phyloP scores from a whole-genome alignment of 176 grass and related monocot genomes.

The Dendrocalamus sinicus region DNA sequence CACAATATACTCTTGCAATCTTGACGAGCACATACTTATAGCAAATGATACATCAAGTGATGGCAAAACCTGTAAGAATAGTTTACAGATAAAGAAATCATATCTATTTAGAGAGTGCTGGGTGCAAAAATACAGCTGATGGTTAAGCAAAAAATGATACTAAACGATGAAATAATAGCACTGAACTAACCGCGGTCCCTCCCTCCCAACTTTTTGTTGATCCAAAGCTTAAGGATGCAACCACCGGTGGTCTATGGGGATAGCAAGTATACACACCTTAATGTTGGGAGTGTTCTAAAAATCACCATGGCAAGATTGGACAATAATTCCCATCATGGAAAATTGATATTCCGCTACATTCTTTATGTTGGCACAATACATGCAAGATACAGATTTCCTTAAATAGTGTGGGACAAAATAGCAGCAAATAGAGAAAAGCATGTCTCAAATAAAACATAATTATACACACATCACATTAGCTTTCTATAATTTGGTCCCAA shows the following conservation, averaged over 20 bases:
- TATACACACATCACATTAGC: background rate
- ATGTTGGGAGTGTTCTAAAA: background rate
- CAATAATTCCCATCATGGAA: background rate
- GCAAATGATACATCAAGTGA: conserved; percentile 84
- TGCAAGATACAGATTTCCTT: background rate
- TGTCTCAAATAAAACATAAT: conserved; percentile 7
- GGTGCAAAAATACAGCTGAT: background rate
- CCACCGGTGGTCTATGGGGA: background rate
- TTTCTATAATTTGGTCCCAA: background rate
- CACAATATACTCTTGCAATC: conserved; percentile 85
- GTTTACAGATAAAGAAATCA: conserved; percentile 13
- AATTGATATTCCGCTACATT: background rate
- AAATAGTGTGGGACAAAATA: background rate
- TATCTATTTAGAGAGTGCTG: background rate
- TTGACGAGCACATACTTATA: conserved; percentile 74
- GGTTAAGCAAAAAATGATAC: conserved; percentile 9
- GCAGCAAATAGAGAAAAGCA: background rate
- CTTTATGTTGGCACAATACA: background rate
- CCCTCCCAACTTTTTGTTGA: background rate
- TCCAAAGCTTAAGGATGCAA: background rate
- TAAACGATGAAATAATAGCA: conserved; percentile 4
- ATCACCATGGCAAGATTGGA: conserved; percentile 10
- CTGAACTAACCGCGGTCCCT: background rate
- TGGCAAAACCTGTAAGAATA: conserved; percentile 66
- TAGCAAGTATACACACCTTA: background rate